Percentiles rank a stretch among this genome's conserved stretches.
These are phyloP conservation scores for Rosa lucieae DNA, from an alignment of 306 rosid genomes.

Conservation along the genomic window DNA sequence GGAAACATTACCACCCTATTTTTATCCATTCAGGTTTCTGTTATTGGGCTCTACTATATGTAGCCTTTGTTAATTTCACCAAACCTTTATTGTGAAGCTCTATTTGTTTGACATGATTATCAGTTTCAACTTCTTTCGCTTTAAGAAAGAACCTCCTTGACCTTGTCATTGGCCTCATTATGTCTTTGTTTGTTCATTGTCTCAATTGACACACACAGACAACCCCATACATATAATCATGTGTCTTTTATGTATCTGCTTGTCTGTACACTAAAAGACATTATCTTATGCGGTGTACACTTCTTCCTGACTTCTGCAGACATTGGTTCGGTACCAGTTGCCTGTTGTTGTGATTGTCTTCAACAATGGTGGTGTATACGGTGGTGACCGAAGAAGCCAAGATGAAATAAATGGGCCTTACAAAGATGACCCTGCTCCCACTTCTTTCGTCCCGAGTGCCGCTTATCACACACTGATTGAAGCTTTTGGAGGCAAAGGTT, in stretches of 20 bases:
- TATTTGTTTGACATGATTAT: not conserved
- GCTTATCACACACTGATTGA: slow-evolving; percentile 81
- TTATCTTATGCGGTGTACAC: not conserved
- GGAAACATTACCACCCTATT: not conserved
- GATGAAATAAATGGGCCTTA: slow-evolving; percentile 82
- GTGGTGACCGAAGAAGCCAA: slow-evolving; percentile 61
- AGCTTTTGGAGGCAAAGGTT: slow-evolving; percentile 99
- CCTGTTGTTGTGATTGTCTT: slow-evolving; percentile 89
- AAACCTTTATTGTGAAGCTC: not conserved
- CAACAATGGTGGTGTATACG: slow-evolving; percentile 88
- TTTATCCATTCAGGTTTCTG: not conserved
- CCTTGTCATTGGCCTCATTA: not conserved
- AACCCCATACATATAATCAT: not conserved
- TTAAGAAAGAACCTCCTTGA: not conserved
- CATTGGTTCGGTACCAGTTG: slow-evolving; percentile 91
- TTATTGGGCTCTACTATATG: not conserved
- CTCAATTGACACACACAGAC: not conserved
- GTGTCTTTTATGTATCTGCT: not conserved
- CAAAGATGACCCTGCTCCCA: slow-evolving; percentile 93
- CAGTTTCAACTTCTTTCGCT: not conserved
- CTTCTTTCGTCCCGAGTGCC: slow-evolving; percentile 75
- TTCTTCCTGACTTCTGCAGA: slow-evolving; percentile 45
- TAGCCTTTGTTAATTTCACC: not conserved
- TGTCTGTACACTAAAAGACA: not conserved
- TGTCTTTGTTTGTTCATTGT: not conserved